A percentile compares a stretch with the other conserved stretches of the same genome.
phyloP scores from a whole-genome alignment of 1,284 basidiomycete genomes.

The Exobasidium cylindrosporum region DNA sequence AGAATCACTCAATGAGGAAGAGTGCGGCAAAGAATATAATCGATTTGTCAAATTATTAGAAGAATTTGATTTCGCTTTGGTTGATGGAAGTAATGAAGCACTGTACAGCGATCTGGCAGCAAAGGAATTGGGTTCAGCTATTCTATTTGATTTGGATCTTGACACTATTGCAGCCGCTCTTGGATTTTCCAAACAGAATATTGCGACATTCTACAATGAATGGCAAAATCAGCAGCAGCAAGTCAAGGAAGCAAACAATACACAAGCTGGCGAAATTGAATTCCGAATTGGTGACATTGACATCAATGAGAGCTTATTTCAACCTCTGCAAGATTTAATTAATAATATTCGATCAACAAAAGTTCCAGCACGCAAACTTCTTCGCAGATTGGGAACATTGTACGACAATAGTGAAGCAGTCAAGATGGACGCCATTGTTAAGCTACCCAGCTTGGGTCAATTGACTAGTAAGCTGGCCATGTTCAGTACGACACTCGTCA shows the following conservation, averaged over 20 bases:
- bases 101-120: constrained; percentile 45
- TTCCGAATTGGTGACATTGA: constrained; percentile 33
- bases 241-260: background rate
- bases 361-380: constrained; percentile 45
- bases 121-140: constrained; percentile 48
- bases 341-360: constrained; percentile 39
- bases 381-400: constrained; percentile 42
- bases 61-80: constrained; percentile 49
- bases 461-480: constrained; percentile 41
- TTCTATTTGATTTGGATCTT: constrained; percentile 48
- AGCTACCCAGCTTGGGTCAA: constrained; percentile 39
- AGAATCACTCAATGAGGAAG: constrained; percentile 86
- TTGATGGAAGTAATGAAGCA: constrained; percentile 69
- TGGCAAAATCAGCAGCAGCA: background rate
- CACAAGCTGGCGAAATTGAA: constrained; percentile 24
- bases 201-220: constrained; percentile 34
- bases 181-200: constrained; percentile 39
- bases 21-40: constrained; percentile 83
- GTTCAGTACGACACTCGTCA: constrained; percentile 33
- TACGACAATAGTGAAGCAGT: constrained; percentile 45
- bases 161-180: constrained; percentile 50
- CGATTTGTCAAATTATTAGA: constrained; percentile 57
- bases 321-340: constrained; percentile 40
- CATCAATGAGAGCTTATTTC: constrained; percentile 35
- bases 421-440: constrained; percentile 34